Evolutionary conservation across 208 protist species (phyloP), one percentile per base, ranked within the genome.

Genomic region (Angomonas ambiguus): DNA sequence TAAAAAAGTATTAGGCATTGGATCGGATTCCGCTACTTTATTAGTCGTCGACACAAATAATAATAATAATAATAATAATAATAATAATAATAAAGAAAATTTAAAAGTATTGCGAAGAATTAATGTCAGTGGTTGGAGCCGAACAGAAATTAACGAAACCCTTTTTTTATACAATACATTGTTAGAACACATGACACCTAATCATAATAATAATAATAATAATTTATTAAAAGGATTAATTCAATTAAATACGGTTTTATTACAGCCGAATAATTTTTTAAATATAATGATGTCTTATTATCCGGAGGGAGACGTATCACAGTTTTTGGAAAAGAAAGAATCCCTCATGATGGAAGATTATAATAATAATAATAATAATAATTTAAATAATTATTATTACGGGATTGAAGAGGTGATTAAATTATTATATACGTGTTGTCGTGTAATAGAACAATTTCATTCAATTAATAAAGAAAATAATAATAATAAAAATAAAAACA

Each of bases 331-430:
- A 45, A 45, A 45, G 16, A 45, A 45, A 45, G 38, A 45, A 45
- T n/a, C n/a, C n/a, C n/a, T n/a, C n/a, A n/a, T n/a, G 38, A 45
- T 16, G 38, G 30, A 5, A 53, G 76, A 45, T n/a, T n/a, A 45
- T n/a, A 45, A 45, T 45, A 45, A 45, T 45, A n/a, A n/a, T 16
- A 45, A 45, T n/a, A 45, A 45, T 45, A 45, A 45, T 45, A 45
- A 45, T 45, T n/a, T n/a, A n/a, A 45, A 45, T 45, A 45, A 45
- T 45, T 45, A 45, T 45, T 8, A 8, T n/a, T 45, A n/a, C 16
- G 8, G 11, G 38, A 16, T n/a, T n/a, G 38, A 45, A 45, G 38
- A 45, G 16, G 38, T 45, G 11, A 16, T 16, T 45, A 45, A 45
- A 45, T 16, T 45, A 45, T 45, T 45, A 45, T 45, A 45, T 45